phyloP scores from a whole-genome alignment of 441 rosid genomes.

The Sinapis alba region DNA sequence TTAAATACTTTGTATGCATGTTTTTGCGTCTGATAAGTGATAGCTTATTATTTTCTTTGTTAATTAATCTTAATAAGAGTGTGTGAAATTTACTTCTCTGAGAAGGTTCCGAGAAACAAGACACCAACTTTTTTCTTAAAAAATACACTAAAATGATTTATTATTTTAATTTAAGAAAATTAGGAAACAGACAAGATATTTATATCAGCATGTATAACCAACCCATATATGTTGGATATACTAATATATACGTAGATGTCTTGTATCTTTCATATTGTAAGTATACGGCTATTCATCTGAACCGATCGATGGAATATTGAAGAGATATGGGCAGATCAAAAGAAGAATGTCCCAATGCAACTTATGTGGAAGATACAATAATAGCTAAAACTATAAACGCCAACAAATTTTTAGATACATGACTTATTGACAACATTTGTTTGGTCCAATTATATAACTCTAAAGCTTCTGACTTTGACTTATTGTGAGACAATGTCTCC shows the following conservation, averaged over 20 bases:
- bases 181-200: constrained; percentile 17
- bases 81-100: background rate
- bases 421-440: constrained; percentile 12
- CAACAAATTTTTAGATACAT: constrained; percentile 7
- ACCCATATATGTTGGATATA: constrained; percentile 25
- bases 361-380: constrained; percentile 20
- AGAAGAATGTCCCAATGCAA: constrained; percentile 39
- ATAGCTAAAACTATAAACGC: constrained; percentile 6
- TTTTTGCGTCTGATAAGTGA: background rate
- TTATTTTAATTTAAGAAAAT: background rate
- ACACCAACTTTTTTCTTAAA: background rate
- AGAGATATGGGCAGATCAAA: constrained; percentile 34
- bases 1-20: background rate
- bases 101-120: constrained; percentile 30
- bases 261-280: constrained; percentile 19
- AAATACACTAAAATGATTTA: background rate
- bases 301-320: constrained; percentile 27
- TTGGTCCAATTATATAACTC: constrained; percentile 11
- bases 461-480: constrained; percentile 31
- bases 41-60: background rate
- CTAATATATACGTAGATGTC: constrained; percentile 9
- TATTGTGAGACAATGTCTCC: constrained; percentile 35
- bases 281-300: constrained; percentile 39
- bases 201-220: background rate
- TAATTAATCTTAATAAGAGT: background rate